phyloP scores from a whole-genome alignment of 208 protist genomes.

The Naegleria gruberi region DNA sequence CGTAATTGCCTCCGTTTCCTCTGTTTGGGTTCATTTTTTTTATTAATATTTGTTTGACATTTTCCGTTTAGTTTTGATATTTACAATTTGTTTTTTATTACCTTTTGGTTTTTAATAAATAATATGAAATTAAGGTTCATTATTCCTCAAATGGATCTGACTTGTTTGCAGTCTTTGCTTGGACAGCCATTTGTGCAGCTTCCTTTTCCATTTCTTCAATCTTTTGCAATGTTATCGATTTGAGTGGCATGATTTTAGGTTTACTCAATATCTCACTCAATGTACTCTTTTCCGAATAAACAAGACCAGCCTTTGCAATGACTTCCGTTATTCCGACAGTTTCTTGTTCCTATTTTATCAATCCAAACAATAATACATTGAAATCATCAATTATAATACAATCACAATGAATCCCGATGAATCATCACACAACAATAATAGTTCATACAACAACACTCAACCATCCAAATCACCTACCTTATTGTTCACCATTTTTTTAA shows the following conservation, averaged over 20 bases:
- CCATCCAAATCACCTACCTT: too few species aligned
- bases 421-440: too few species aligned
- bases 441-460: too few species aligned
- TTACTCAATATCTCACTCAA: constrained; percentile 78
- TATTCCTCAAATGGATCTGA: neutral
- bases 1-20: neutral
- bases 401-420: too few species aligned
- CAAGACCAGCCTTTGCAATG: constrained; percentile 63
- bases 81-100: neutral
- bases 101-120: too few species aligned
- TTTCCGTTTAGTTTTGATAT: too few species aligned
- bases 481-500: too few species aligned
- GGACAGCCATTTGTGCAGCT: neutral
- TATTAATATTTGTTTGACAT: neutral
- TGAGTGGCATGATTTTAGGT: constrained; percentile 90
- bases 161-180: neutral
- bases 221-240: constrained; percentile 81
- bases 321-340: constrained; percentile 42
- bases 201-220: constrained; percentile 72
- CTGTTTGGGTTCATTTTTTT: neutral
- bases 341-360: neutral
- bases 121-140: neutral
- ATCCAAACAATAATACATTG: neutral
- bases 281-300: constrained; percentile 60
- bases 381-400: too few species aligned